A percentile compares a stretch with the other conserved stretches of the same genome.
Evolutionary conservation across 2,329 filamentous ascomycete genomes (phyloP).

Genomic region (Fusarium annulatum): DNA sequence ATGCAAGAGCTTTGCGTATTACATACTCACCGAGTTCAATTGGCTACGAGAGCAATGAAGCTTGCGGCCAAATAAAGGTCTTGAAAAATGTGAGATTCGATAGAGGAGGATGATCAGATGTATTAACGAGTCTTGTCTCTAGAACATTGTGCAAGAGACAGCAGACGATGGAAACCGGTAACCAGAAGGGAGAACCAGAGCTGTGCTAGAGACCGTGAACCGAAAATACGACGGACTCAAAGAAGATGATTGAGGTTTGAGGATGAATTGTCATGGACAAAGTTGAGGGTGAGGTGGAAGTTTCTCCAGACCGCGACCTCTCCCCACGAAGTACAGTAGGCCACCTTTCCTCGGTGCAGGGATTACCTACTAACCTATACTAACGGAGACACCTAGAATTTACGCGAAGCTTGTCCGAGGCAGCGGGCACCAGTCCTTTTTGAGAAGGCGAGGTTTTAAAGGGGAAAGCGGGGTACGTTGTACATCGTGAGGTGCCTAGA

Average conservation of each 20-base stretch:
- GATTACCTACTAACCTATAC: constrained; percentile 11
- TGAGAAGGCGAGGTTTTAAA: constrained; percentile 23
- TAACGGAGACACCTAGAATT: constrained; percentile 43
- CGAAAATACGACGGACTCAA: constrained; percentile 37
- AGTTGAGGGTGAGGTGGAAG: constrained; percentile 57
- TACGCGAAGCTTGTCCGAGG: constrained; percentile 46
- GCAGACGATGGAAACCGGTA: constrained; percentile 51
- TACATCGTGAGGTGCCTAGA: constrained; percentile 8
- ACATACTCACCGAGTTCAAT: constrained; percentile 27
- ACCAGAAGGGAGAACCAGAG: constrained; percentile 57
- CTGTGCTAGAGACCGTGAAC: constrained; percentile 49
- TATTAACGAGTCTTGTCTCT: constrained; percentile 48
- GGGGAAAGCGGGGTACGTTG: constrained; percentile 34
- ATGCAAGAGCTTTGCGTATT: not conserved
- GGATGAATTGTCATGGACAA: constrained; percentile 42
- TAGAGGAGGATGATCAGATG: constrained; percentile 42
- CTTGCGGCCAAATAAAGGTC: constrained; percentile 33
- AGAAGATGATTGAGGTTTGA: constrained; percentile 42
- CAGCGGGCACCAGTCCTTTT: constrained; percentile 21
- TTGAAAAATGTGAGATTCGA: constrained; percentile 29
- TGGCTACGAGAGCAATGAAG: constrained; percentile 41
- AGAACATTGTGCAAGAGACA: constrained; percentile 55
- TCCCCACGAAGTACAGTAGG: constrained; percentile 45
- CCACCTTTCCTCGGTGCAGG: constrained; percentile 40
- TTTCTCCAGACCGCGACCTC: constrained; percentile 48